A percentile compares a stretch with the other conserved stretches of the same genome.
Evolutionary conservation across 331 rosid species (phyloP).

Genomic region (Pyracantha coccinea): DNA sequence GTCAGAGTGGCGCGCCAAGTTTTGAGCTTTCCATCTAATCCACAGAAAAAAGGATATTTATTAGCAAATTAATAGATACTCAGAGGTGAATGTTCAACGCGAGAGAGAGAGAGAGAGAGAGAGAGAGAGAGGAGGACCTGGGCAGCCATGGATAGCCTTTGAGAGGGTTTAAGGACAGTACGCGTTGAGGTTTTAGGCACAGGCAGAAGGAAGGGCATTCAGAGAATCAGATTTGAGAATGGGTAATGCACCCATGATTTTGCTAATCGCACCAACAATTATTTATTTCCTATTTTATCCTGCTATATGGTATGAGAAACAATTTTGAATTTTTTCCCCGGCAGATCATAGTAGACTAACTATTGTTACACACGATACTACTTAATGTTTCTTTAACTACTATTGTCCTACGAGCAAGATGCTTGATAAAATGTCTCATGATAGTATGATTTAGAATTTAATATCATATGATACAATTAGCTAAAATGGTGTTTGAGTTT

Average conservation of each 20-base stretch:
- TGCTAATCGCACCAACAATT: no score
- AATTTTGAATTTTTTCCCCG: no score
- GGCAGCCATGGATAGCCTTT: background rate
- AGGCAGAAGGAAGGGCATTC: background rate
- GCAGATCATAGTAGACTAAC: background rate
- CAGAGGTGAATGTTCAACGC: background rate
- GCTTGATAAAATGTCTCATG: no score
- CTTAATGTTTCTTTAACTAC: fast-evolving
- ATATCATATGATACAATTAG: background rate
- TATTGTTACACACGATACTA: no score
- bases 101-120: background rate
- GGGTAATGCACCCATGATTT: no score
- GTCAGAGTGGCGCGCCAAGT: background rate
- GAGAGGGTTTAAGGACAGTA: background rate
- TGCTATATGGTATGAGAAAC: no score
- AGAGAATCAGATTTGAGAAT: no score
- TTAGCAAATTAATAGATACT: background rate
- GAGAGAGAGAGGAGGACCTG: background rate
- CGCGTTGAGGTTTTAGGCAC: background rate
- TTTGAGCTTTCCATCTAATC: background rate
- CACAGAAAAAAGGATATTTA: background rate
- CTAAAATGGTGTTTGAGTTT: background rate
- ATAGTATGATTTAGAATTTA: no score
- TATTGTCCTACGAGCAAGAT: background rate
- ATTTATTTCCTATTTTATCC: no score